These are phyloP conservation scores for Pichia norvegensis DNA, from an alignment of 1,139 yeast genomes.

Conservation along the genomic window DNA sequence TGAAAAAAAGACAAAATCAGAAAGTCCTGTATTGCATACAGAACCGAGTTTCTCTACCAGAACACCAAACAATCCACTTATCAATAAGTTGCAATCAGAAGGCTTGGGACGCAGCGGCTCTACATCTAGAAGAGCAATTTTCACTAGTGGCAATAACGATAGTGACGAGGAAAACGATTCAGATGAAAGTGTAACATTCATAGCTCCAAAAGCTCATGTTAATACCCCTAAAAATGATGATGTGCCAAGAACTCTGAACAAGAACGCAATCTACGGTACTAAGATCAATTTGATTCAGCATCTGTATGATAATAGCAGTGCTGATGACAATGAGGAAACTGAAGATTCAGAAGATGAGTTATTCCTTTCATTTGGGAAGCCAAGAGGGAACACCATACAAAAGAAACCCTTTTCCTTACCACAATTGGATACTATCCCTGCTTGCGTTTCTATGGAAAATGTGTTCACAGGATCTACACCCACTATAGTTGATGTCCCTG, in stretches of 20 bases:
- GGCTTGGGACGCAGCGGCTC: not conserved
- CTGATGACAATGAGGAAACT: constrained; percentile 2
- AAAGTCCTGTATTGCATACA: not conserved
- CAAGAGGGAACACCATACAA: not conserved
- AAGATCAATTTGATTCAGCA: constrained; percentile 8
- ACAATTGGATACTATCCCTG: not conserved
- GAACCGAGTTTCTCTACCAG: not conserved
- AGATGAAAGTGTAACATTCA: not conserved
- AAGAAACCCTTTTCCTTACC: not conserved
- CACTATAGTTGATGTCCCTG: constrained; percentile 15
- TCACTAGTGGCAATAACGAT: constrained; percentile 9
- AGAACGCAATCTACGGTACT: constrained; percentile 15
- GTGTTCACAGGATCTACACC: constrained; percentile 3
- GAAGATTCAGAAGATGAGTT: constrained; percentile 10
- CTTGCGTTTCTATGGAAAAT: constrained; percentile 2
- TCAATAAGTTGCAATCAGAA: not conserved
- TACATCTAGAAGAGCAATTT: constrained; percentile 4
- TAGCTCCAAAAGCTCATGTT: not conserved
- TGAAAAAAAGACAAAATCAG: not conserved
- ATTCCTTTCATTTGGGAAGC: constrained; percentile 10
- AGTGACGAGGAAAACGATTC: constrained; percentile 1
- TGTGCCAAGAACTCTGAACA: not conserved
- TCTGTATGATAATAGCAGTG: not conserved
- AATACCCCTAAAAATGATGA: not conserved
- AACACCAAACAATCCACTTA: not conserved